Evolutionary conservation across 2,329 filamentous ascomycete species (phyloP).

Genomic region (Celoporthe dispersa): DNA sequence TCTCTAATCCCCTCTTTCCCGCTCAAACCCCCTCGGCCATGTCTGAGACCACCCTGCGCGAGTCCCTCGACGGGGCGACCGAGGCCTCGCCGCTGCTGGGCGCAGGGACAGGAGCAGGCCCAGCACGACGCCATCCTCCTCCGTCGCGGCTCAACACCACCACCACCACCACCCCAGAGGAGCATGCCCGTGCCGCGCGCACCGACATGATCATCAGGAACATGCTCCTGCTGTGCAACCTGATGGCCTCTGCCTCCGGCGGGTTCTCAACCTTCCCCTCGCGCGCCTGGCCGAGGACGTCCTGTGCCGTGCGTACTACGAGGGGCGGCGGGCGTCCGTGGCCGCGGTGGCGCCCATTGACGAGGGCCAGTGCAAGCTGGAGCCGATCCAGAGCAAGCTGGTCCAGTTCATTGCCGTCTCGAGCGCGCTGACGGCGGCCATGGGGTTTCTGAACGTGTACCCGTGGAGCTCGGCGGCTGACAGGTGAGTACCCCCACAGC

Average conservation of each 20-base stretch:
- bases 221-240: slow-evolving; percentile 8
- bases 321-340: not conserved
- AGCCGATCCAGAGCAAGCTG: slow-evolving; percentile 20
- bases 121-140: not conserved
- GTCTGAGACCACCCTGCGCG: not conserved
- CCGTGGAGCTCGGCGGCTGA: slow-evolving; percentile 23
- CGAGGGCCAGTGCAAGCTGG: slow-evolving; percentile 25
- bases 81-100: slow-evolving; percentile 15
- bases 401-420: slow-evolving; percentile 15
- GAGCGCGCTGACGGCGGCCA: slow-evolving; percentile 3
- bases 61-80: not conserved
- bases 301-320: slow-evolving; percentile 23
- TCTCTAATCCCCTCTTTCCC: not conserved
- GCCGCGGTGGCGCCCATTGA: slow-evolving; percentile 13
- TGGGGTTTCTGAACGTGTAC: slow-evolving; percentile 2
- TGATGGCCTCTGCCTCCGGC: slow-evolving; percentile 7
- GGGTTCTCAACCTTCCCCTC: slow-evolving; percentile 7
- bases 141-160: not conserved
- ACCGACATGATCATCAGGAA: slow-evolving; percentile 9
- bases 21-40: not conserved
- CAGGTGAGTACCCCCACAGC: not conserved
- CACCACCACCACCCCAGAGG: not conserved
- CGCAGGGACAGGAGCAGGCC: not conserved
- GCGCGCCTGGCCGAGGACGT: slow-evolving; percentile 18
- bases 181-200: not conserved